A percentile compares a stretch with the other conserved stretches of the same genome.
These are phyloP conservation scores for Leccinum uliginosum DNA, from an alignment of 768 basidiomycete genomes.

Conservation along the genomic window DNA sequence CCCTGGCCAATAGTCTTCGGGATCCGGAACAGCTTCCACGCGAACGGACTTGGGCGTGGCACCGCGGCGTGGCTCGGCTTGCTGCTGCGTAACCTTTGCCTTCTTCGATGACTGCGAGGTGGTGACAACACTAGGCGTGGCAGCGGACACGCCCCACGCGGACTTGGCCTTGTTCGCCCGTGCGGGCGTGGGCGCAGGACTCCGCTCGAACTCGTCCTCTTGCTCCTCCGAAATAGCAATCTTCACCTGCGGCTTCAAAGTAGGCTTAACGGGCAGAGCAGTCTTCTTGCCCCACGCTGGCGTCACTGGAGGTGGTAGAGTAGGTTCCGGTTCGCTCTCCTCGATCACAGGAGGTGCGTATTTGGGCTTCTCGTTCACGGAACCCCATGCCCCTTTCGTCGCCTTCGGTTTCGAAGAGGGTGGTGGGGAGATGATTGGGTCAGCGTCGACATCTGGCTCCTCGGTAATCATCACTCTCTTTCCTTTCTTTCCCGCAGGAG, in stretches of 20 bases:
- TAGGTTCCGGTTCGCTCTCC: slow-evolving; percentile 14
- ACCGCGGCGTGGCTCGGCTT: slow-evolving; percentile 6
- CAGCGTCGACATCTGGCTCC: slow-evolving; percentile 25
- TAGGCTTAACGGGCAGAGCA: background rate
- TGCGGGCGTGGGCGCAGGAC: slow-evolving; percentile 1
- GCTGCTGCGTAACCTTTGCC: slow-evolving; percentile 12
- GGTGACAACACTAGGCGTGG: background rate
- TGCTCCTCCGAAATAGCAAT: slow-evolving; percentile 15
- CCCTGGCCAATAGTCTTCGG: slow-evolving; percentile 8
- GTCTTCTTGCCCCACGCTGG: slow-evolving; percentile 15
- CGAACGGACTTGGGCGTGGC: slow-evolving; percentile 10
- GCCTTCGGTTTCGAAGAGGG: slow-evolving; percentile 11
- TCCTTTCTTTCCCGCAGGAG: slow-evolving; percentile 15
- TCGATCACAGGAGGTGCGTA: background rate
- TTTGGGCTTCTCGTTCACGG: slow-evolving; percentile 22
- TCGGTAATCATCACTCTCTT: slow-evolving; percentile 26
- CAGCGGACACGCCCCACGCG: slow-evolving; percentile 9
- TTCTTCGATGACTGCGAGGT: slow-evolving; percentile 14
- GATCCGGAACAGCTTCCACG: slow-evolving; percentile 13
- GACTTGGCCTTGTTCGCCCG: slow-evolving; percentile 17
- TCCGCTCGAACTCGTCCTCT: slow-evolving; percentile 13
- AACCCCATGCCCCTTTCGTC: slow-evolving; percentile 19
- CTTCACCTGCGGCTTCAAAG: slow-evolving; percentile 18
- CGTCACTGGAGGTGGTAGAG: background rate
- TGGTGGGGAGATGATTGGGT: slow-evolving; percentile 12